A percentile compares a stretch with the other conserved stretches of the same genome.
Conservation (phyloP, 371 early-diverging fungal genomes). For the Haplosporangium sp. region DNA sequence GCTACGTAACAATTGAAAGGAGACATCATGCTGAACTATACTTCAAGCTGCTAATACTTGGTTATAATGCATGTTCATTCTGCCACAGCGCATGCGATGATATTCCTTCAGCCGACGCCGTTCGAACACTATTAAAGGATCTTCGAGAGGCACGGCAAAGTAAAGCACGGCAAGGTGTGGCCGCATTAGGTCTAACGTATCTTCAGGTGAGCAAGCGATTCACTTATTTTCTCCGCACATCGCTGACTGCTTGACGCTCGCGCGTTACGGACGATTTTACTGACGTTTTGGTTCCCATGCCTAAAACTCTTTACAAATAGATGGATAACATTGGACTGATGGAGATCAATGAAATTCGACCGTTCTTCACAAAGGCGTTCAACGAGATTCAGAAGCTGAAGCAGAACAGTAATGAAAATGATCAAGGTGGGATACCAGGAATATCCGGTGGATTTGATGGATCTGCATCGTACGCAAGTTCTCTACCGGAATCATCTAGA, state of each 20-base stretch:
- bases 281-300: neutral
- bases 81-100: constrained; percentile 80
- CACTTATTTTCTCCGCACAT: no score
- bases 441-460: neutral
- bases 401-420: constrained; percentile 10
- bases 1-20: no score
- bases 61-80: neutral
- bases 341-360: constrained; percentile 92
- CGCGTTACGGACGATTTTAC: neutral
- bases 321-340: constrained; percentile 85
- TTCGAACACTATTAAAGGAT: constrained; percentile 82
- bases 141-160: constrained; percentile 85
- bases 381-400: constrained; percentile 68
- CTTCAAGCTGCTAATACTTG: no score
- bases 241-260: no score
- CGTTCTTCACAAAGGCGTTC: constrained; percentile 84
- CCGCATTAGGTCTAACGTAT: constrained; percentile 70
- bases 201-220: constrained; percentile 65
- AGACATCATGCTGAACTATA: no score
- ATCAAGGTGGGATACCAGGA: neutral
- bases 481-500: constrained; percentile 6
- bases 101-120: constrained; percentile 75
- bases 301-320: constrained; percentile 32
- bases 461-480: constrained; percentile 1
- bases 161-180: constrained; percentile 81